Conservation (phyloP, 2,329 filamentous ascomycete species). For the Colletotrichum tropicale region DNA sequence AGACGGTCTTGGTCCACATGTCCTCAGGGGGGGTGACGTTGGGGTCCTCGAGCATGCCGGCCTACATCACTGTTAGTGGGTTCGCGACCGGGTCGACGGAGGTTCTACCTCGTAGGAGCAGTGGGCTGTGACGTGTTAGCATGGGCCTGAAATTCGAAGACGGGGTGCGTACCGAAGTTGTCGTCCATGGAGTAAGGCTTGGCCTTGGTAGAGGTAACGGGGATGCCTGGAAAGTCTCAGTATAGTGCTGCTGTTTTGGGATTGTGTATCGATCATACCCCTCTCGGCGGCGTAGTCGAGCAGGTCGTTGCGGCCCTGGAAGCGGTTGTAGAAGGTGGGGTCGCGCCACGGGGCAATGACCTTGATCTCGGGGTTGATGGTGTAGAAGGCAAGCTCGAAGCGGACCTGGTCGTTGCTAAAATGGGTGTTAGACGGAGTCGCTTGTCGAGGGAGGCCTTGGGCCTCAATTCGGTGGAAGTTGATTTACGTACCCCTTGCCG, state of each 20-base stretch:
- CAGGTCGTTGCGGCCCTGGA: slow-evolving; percentile 73
- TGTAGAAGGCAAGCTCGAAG: slow-evolving; percentile 42
- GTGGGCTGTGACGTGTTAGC: slow-evolving; percentile 67
- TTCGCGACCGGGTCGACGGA: slow-evolving; percentile 63
- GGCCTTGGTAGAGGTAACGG: slow-evolving; percentile 74
- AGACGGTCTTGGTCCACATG: slow-evolving; percentile 71
- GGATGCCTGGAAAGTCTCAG: slow-evolving; percentile 52
- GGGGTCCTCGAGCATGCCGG: slow-evolving; percentile 66
- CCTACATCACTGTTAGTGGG: neutral
- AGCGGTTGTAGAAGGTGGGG: slow-evolving; percentile 72
- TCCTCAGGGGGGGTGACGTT: slow-evolving; percentile 65
- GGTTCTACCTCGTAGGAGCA: slow-evolving; percentile 70
- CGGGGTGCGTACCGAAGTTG: neutral
- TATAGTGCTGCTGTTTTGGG: neutral
- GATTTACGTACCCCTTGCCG: slow-evolving; percentile 9
- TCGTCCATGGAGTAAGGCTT: slow-evolving; percentile 55
- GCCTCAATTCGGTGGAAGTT: neutral
- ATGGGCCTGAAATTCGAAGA: too few relatives aligned
- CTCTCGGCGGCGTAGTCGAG: slow-evolving; percentile 72
- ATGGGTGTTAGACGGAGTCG: neutral
- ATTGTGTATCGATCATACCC: slow-evolving; percentile 23
- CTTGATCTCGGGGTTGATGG: slow-evolving; percentile 49
- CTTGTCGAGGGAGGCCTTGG: neutral
- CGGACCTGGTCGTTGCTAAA: slow-evolving; percentile 36
- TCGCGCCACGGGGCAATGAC: slow-evolving; percentile 79